Percentiles rank a stretch among this genome's conserved stretches.
Conservation (phyloP, 2,329 filamentous ascomycete genomes). For the Cordyceps fumosorosea region DNA sequence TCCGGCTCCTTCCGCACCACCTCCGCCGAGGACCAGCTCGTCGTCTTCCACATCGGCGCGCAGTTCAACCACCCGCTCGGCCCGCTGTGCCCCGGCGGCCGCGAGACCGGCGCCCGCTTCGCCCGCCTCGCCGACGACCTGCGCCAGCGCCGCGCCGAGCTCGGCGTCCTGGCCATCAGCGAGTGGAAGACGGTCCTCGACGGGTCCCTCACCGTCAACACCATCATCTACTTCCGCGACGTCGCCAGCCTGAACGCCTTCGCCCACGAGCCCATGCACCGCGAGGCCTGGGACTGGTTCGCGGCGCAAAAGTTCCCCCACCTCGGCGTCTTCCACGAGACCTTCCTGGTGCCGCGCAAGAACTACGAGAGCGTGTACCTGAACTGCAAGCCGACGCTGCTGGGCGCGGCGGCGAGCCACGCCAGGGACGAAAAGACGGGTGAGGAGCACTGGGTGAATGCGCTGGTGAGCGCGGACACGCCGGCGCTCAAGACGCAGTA, state of each 20-base stretch:
- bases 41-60: constrained; percentile 39
- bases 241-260: constrained; percentile 44
- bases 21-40: constrained; percentile 25
- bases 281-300: constrained; percentile 44
- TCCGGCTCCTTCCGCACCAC: constrained; percentile 21
- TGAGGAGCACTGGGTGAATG: constrained; percentile 26
- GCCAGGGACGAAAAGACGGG: constrained; percentile 18
- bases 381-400: constrained; percentile 33
- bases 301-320: constrained; percentile 30
- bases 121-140: constrained; percentile 29
- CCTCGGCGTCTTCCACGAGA: constrained; percentile 49
- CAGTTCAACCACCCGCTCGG: constrained; percentile 45
- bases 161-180: constrained; percentile 40
- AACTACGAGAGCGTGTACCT: constrained; percentile 47
- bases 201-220: constrained; percentile 33
- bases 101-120: constrained; percentile 33
- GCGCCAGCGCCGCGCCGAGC: constrained; percentile 31
- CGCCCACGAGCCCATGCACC: constrained; percentile 42
- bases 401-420: constrained; percentile 25
- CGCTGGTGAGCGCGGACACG: constrained; percentile 27
- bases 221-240: constrained; percentile 44
- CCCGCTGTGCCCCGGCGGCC: constrained; percentile 36
- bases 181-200: constrained; percentile 33
- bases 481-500: constrained; percentile 29
- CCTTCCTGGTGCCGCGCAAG: constrained; percentile 37